These are phyloP conservation scores for Hypoxylon intermedium DNA, from an alignment of 495 filamentous ascomycete species.

Conservation along the genomic window DNA sequence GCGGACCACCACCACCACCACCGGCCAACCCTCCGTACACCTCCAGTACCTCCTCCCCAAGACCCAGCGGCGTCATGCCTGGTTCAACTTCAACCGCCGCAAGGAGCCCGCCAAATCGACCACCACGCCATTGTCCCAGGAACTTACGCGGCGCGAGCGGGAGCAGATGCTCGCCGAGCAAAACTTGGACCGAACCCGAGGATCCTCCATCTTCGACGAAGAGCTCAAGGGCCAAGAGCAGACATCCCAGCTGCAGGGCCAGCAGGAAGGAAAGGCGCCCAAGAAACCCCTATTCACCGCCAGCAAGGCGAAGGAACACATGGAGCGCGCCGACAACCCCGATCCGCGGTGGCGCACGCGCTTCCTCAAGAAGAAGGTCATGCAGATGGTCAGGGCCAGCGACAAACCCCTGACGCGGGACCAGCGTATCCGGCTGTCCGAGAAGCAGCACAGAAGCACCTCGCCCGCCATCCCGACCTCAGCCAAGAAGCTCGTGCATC, in stretches of 20 bases:
- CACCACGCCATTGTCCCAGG: slow-evolving; percentile 12
- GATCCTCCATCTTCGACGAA: slow-evolving; percentile 68
- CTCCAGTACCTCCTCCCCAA: slow-evolving; percentile 33
- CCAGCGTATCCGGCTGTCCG: slow-evolving; percentile 71
- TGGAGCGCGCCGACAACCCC: slow-evolving; percentile 70
- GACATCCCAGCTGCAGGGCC: background rate
- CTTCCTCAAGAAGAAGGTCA: slow-evolving; percentile 85
- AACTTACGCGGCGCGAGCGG: slow-evolving; percentile 31
- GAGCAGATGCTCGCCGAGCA: slow-evolving; percentile 43
- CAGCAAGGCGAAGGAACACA: slow-evolving; percentile 49
- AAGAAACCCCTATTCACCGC: no score
- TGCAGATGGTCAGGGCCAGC: slow-evolving; percentile 67
- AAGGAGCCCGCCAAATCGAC: background rate
- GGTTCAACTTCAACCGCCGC: slow-evolving; percentile 39
- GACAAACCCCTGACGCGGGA: slow-evolving; percentile 70
- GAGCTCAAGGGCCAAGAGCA: slow-evolving; percentile 46
- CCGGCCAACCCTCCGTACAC: slow-evolving; percentile 41
- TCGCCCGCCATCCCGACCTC: slow-evolving; percentile 77
- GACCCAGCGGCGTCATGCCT: slow-evolving; percentile 39
- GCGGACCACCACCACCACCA: slow-evolving; percentile 41
- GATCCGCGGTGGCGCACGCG: slow-evolving; percentile 67
- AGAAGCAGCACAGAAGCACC: slow-evolving; percentile 69
- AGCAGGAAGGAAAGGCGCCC: no score
- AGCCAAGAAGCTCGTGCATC: slow-evolving; percentile 82
- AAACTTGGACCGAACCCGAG: slow-evolving; percentile 41